Base-by-base conservation (phyloP, 148 eudicot genomes). In the Diospyros lotus region DNA sequence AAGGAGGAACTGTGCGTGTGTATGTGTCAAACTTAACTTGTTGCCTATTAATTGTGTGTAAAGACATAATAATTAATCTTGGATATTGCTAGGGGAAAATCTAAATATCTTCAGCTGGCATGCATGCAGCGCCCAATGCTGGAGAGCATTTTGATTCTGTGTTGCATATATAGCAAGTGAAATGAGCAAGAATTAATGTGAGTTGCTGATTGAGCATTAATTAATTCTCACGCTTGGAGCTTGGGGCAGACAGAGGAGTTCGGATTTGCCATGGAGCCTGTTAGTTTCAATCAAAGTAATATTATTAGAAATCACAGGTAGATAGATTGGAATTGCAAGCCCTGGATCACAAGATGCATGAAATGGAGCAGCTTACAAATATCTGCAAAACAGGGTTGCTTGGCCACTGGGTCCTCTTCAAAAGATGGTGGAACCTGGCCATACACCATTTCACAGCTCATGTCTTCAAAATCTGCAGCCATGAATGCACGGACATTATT, bases 371-470 rank as follows among this genome's bases (percentile, higher is more conserved):
- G 78, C 96, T 87, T 87, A 91, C 98, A 94, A 69, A 91, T 77
- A 67, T 87, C 85, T n/a, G 80, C 79, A 66, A 79, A 90, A 82
- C 98, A 94, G 60, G 98, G 86, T 60, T 94, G 94, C 78, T 91
- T 88, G 69, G 88, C 74, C 18, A 76, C 94, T 1, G 90, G 85
- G 79, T 94, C 97, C 68, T 88, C 90, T 80, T 94, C 95, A 39
- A 94, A 85, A 45, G 91, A 70, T 9, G 98, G 97, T 42, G 98
- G 98, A 66, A 79, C 85, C 84, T 91, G 98, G 56, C 98, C 98
- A 72, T 94, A 94, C 52, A 91, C 77, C 98, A 94, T 94, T 66
- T 94, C 98, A 58, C 98, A 94, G 66, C 98, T 94, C 98, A 94
- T 94, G 72, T 94, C 98, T 83, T 94, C 98, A 85, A 94, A 94